phyloP scores from a whole-genome alignment of 305 asterid species.

The Fraxinus sp. region DNA sequence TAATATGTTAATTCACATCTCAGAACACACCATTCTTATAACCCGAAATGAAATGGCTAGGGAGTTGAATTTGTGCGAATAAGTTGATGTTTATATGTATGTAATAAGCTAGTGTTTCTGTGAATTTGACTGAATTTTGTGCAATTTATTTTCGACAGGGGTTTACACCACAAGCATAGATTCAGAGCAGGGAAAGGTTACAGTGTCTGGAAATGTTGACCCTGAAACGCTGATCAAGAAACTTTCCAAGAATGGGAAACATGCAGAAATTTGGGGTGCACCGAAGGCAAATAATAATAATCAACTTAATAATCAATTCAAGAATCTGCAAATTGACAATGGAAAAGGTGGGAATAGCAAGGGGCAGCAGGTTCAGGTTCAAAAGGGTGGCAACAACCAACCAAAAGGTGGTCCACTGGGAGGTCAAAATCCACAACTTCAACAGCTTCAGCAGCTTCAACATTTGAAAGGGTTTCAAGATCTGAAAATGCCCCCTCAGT shows the following conservation, averaged over 20 bases:
- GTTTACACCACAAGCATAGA: constrained; percentile 58
- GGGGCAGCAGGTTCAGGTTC: constrained; percentile 31
- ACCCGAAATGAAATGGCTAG: neutral
- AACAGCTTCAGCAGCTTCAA: constrained; percentile 46
- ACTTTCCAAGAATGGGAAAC: constrained; percentile 59
- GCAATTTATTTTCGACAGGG: constrained; percentile 30
- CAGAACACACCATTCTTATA: neutral
- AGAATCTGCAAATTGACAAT: constrained; percentile 61
- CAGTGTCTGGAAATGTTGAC: constrained; percentile 66
- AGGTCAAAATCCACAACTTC: constrained; percentile 39
- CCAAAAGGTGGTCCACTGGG: constrained; percentile 41
- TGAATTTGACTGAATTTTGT: neutral
- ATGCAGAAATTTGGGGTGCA: constrained; percentile 63
- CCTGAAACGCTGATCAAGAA: constrained; percentile 59
- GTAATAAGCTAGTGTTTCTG: neutral
- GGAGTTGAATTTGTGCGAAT: neutral
- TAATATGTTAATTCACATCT: no score
- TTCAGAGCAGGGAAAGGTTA: constrained; percentile 66
- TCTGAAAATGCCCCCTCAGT: constrained; percentile 59
- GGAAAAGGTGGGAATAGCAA: constrained; percentile 60
- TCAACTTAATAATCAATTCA: constrained; percentile 50
- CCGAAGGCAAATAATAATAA: constrained; percentile 40
- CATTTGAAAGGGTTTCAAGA: constrained; percentile 72
- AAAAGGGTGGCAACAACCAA: constrained; percentile 46
- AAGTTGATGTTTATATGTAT: no score